A percentile compares a stretch with the other conserved stretches of the same genome.
These are phyloP conservation scores for Citrus trifoliata DNA, from an alignment of 345 rosid species.

Conservation along the genomic window DNA sequence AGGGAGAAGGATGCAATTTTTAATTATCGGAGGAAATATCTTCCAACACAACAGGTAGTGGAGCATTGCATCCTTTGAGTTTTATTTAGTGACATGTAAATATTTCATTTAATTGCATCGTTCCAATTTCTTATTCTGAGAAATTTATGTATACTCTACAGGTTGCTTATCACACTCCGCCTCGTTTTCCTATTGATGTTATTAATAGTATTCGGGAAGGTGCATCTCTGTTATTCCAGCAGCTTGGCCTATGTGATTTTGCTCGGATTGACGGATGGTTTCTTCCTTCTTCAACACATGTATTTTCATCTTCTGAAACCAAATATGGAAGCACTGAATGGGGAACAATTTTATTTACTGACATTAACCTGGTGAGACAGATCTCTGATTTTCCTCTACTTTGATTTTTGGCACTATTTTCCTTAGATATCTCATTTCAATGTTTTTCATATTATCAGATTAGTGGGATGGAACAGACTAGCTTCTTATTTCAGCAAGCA, in stretches of 20 bases:
- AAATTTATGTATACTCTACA: slow-evolving; percentile 27
- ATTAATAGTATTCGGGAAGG: slow-evolving; percentile 75
- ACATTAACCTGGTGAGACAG: slow-evolving; percentile 80
- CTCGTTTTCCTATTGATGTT: slow-evolving; percentile 77
- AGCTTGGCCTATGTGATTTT: slow-evolving; percentile 80
- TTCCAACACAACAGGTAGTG: slow-evolving; percentile 90
- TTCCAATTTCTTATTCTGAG: slow-evolving; percentile 12
- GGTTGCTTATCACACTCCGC: slow-evolving; percentile 97
- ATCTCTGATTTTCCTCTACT: slow-evolving; percentile 1
- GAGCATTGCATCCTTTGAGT: neutral
- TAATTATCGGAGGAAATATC: slow-evolving; percentile 89
- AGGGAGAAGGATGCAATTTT: slow-evolving; percentile 76
- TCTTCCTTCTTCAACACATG: slow-evolving; percentile 48
- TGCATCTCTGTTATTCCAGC: slow-evolving; percentile 70
- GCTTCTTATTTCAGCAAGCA: slow-evolving; percentile 96
- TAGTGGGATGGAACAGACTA: slow-evolving; percentile 99
- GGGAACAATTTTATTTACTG: slow-evolving; percentile 64
- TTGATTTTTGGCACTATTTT: slow-evolving; percentile 1
- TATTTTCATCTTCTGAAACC: slow-evolving; percentile 39
- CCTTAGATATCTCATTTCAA: neutral
- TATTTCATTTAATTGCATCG: neutral
- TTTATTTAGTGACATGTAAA: neutral
- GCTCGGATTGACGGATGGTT: slow-evolving; percentile 98
- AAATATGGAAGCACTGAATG: slow-evolving; percentile 41
- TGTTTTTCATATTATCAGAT: slow-evolving; percentile 47